Conservation (phyloP, 2,329 filamentous ascomycete genomes). For the Basipetospora sp. region DNA sequence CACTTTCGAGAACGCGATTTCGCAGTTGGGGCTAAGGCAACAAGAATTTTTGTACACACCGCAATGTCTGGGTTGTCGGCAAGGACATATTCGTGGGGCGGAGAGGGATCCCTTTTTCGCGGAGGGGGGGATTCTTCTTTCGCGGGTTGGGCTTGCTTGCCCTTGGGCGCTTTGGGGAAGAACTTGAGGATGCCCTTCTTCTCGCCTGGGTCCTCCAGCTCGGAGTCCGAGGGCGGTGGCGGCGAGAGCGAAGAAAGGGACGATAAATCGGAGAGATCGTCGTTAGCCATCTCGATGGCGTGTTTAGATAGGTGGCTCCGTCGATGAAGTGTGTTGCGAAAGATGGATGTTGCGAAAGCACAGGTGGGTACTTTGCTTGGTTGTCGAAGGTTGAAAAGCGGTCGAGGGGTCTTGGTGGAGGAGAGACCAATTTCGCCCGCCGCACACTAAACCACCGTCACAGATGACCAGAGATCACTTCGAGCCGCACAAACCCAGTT, state of each 20-base stretch:
- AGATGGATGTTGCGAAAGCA: neutral
- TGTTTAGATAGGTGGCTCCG: no score
- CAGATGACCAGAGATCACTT: slow-evolving; percentile 8
- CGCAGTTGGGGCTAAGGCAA: slow-evolving; percentile 13
- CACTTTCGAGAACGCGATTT: slow-evolving; percentile 10
- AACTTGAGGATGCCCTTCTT: slow-evolving; percentile 52
- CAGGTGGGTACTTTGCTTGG: neutral
- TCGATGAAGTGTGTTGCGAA: neutral
- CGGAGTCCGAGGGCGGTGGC: slow-evolving; percentile 26
- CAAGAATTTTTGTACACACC: slow-evolving; percentile 42
- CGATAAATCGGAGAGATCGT: slow-evolving; percentile 50
- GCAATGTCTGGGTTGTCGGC: slow-evolving; percentile 86
- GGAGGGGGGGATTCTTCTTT: slow-evolving; percentile 50
- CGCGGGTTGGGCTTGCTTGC: slow-evolving; percentile 26
- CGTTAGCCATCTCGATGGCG: slow-evolving; percentile 36
- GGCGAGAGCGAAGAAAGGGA: slow-evolving; percentile 37
- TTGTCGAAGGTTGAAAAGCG: slow-evolving; percentile 13
- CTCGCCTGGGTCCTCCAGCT: slow-evolving; percentile 38
- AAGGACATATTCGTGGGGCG: slow-evolving; percentile 76
- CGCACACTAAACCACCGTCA: slow-evolving; percentile 8
- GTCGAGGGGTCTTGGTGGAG: slow-evolving; percentile 11
- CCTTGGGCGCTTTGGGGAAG: slow-evolving; percentile 26
- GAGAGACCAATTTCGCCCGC: slow-evolving; percentile 7
- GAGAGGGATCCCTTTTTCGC: slow-evolving; percentile 71
- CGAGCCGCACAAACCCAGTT: slow-evolving; percentile 10